phyloP scores from a whole-genome alignment of 2,329 filamentous ascomycete species.

The Penicillium sp. region DNA sequence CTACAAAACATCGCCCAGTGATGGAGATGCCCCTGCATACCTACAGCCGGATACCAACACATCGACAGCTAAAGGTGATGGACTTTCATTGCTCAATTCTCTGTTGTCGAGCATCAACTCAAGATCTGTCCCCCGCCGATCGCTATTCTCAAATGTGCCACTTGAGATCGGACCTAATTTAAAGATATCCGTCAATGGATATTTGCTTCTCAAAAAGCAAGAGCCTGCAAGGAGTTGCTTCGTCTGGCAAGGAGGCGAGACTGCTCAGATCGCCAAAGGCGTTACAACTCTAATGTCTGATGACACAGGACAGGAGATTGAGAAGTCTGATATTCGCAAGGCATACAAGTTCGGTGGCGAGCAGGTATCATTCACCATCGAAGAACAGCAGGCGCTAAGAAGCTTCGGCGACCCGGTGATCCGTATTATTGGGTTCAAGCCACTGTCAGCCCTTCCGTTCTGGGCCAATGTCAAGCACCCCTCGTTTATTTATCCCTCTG shows the following conservation, averaged over 20 bases:
- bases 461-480: constrained; percentile 87
- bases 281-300: constrained; percentile 73
- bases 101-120: constrained; percentile 87
- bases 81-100: constrained; percentile 73
- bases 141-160: constrained; percentile 81
- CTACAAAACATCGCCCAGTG: constrained; percentile 68
- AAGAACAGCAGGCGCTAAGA: constrained; percentile 75
- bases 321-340: constrained; percentile 79
- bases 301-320: constrained; percentile 71
- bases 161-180: constrained; percentile 83
- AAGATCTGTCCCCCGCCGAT: constrained; percentile 78
- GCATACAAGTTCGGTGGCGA: constrained; percentile 96
- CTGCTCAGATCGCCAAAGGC: constrained; percentile 72
- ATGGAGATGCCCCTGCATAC: constrained; percentile 64
- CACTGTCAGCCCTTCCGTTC: constrained; percentile 66
- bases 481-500: constrained; percentile 89
- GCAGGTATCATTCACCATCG: constrained; percentile 77
- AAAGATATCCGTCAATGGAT: constrained; percentile 88
- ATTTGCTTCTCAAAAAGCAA: constrained; percentile 82
- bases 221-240: constrained; percentile 78
- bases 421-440: constrained; percentile 91
- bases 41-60: constrained; percentile 51
- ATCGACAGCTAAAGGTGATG: constrained; percentile 67
- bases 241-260: constrained; percentile 83
- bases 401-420: constrained; percentile 80